Base-by-base conservation (phyloP, 2,329 filamentous ascomycete genomes). In the Cladosporium sp. region DNA sequence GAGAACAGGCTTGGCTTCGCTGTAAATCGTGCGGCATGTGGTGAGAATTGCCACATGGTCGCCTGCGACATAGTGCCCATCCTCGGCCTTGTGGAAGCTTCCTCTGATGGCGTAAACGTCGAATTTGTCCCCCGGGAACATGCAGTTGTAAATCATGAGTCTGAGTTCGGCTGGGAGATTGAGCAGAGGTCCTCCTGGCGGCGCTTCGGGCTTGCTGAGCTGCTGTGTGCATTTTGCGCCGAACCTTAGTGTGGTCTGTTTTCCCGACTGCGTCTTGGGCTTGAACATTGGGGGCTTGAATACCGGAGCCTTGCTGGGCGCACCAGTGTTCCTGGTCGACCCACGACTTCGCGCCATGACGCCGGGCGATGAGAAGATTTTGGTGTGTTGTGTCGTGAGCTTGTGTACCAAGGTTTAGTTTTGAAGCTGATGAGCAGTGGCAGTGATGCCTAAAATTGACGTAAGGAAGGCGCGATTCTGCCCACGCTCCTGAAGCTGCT, bases 1-100 rank as follows among this genome's bases (percentile, higher is more conserved):
- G 13, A 60, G 36, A 16, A 60, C 25, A 21, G 58, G 58, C 18
- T 43, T 39, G 3, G 58, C 58, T 26, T 60, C 58, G 16, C 11
- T 14, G 11, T 60, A 60, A 39, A 60, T 48, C 5, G 36, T 13
- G 28, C 58, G 58, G 16, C 58, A 60, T n/a, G 58, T 48, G 8
- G 32, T 36, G 14, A 59, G 30, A 10, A 59, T n/a, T n/a, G 34
- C 23, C 23, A 48, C 10, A 48, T 46, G 34, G 5, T 30, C 57
- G 34, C 51, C 51, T 32, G 26, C 28, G 28, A 32, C 3, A 28
- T 32, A 18, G 11, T 54, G 26, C 6, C 11, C 18, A 13, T 54
- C 7, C 16, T 54, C 51, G 4, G 26, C 51, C 26, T 32, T 54
- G 51, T 54, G 51, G 7, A 54, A 21, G 30, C 51, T 54, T 32